Evolutionary conservation across 1,284 basidiomycete genomes (phyloP), one percentile per base, ranked within the genome.

Genomic region (Dichomitus squalens): DNA sequence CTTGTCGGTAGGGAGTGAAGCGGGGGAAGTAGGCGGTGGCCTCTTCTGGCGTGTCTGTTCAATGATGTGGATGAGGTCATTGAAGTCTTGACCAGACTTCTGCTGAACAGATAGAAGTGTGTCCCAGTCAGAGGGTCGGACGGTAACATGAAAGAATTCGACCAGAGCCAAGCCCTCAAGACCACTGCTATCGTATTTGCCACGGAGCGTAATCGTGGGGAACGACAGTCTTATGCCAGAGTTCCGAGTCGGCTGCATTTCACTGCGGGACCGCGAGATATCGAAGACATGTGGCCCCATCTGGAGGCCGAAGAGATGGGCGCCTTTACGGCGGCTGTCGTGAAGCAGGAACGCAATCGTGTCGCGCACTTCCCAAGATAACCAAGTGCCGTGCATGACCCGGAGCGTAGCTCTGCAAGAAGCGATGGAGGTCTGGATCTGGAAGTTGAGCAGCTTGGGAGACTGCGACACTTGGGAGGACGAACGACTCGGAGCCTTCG

Each of bases 41-140:
- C 67, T 71, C 62, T 77, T 82, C 38, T 69, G 70, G 25, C 83
- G 82, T 20, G 81, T 85, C 66, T 90, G 80, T 58, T 82, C 83
- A 27, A 88, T 76, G 54, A 91, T 71, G 38, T 80, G 74, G 9
- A 93, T 73, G 25, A 94, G 76, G 61, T 95, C 92, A 62, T 88
- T 89, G 73, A 93, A 90, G 71, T 94, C 92, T 66, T 88, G 86
- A 7, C 89, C 92, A 59, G 93, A 93, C 66, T 93, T 92, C 64
- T 91, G 88, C 66, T 93, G 90, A 11, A 94, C 87, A 2, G 82
- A 83, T 1, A 93, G 78, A 3, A 93, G 71, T 7, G 88, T 88
- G 66, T 95, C 92, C 83, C 90, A 87, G 64, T 93, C 85, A 1
- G 84, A 84, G 5, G 90, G 89, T 64, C 90, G 92, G 60, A 93